Evolutionary conservation across 768 basidiomycete genomes (phyloP).

Genomic region (Boletus insuetus): DNA sequence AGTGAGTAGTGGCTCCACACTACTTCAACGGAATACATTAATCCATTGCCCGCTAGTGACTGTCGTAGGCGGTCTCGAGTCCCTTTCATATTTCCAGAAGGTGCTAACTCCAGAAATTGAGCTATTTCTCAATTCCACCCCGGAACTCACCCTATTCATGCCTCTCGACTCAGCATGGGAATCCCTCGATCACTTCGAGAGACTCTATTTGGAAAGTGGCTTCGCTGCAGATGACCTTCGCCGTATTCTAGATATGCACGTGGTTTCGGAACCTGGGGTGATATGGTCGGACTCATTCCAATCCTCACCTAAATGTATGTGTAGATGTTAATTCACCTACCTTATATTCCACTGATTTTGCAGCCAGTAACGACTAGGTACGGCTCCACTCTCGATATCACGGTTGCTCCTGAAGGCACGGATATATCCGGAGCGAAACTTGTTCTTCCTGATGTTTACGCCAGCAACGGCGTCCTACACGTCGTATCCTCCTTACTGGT

Average conservation of each 20-base stretch:
- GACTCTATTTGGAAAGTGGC: constrained; percentile 83
- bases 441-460: constrained; percentile 80
- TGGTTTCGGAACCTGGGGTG: constrained; percentile 57
- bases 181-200: constrained; percentile 71
- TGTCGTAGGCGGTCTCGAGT: constrained; percentile 55
- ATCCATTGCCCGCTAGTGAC: constrained; percentile 43
- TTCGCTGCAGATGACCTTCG: constrained; percentile 79
- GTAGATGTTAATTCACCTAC: not conserved
- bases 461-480: constrained; percentile 93
- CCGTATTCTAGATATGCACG: constrained; percentile 77
- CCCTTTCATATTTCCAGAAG: constrained; percentile 70
- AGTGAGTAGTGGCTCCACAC: constrained; percentile 44
- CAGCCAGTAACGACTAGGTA: constrained; percentile 66
- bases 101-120: constrained; percentile 63
- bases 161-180: constrained; percentile 86
- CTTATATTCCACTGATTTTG: constrained; percentile 13
- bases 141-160: constrained; percentile 84
- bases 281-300: constrained; percentile 65
- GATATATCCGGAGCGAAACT: constrained; percentile 58
- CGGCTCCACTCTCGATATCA: constrained; percentile 63
- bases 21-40: not conserved
- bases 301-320: constrained; percentile 52
- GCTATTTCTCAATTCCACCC: constrained; percentile 56
- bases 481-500: constrained; percentile 81
- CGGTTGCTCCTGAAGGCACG: constrained; percentile 51